Conservation (phyloP, 371 early-diverging fungal species). For the Mucor piriformis region DNA sequence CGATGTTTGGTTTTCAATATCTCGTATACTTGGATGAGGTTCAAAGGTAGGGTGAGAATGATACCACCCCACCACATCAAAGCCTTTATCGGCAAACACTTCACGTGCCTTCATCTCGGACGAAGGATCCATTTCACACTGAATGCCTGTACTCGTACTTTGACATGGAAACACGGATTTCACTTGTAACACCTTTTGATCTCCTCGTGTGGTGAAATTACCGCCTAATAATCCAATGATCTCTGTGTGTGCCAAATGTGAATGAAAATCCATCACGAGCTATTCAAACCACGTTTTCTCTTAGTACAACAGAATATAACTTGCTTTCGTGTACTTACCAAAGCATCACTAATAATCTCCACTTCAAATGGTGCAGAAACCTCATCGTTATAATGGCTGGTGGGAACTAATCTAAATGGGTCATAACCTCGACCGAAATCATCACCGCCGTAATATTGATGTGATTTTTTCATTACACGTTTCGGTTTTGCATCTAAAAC, state of each 20-base stretch:
- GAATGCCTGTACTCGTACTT: slow-evolving; percentile 71
- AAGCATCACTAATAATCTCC: slow-evolving; percentile 58
- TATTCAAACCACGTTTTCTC: slow-evolving; percentile 15
- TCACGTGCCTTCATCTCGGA: slow-evolving; percentile 78
- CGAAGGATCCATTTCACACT: slow-evolving; percentile 87
- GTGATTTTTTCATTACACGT: slow-evolving; percentile 32
- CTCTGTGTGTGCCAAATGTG: slow-evolving; percentile 83
- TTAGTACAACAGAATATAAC: neutral
- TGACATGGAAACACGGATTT: slow-evolving; percentile 65
- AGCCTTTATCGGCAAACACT: slow-evolving; percentile 68
- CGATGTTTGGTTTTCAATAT: slow-evolving; percentile 81
- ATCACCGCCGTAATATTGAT: slow-evolving; percentile 42
- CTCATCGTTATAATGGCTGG: slow-evolving; percentile 53
- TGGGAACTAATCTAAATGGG: slow-evolving; percentile 71
- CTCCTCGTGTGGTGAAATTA: slow-evolving; percentile 48
- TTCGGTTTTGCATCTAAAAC: slow-evolving; percentile 38
- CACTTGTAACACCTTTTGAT: slow-evolving; percentile 53
- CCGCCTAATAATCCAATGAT: slow-evolving; percentile 89
- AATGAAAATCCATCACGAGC: slow-evolving; percentile 87
- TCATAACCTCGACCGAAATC: slow-evolving; percentile 59
- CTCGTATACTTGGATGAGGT: slow-evolving; percentile 81
- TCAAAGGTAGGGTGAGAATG: slow-evolving; percentile 89
- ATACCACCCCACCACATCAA: slow-evolving; percentile 91
- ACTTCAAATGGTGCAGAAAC: slow-evolving; percentile 66
- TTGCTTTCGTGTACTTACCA: slow-evolving; percentile 45